Evolutionary conservation across 768 basidiomycete genomes (phyloP).

Genomic region (Roridomyces roridus): DNA sequence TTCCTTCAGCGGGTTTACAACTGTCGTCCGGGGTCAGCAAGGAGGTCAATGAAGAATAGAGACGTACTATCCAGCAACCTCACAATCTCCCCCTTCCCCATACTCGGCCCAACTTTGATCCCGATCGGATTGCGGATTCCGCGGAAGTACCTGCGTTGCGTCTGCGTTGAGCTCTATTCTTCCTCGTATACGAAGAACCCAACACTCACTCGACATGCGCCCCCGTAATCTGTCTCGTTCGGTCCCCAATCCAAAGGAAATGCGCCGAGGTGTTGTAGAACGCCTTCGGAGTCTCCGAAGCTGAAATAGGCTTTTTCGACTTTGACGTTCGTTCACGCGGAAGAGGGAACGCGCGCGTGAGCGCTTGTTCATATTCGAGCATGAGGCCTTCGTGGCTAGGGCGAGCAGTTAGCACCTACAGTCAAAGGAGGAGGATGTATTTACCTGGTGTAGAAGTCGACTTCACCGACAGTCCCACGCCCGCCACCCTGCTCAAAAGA

Average conservation of each 20-base stretch:
- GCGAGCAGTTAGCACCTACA: not conserved
- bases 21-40: conserved; percentile 41
- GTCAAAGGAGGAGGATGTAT: conserved; percentile 16
- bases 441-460: conserved; percentile 93
- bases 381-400: conserved; percentile 90
- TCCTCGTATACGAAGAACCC: too few relatives aligned
- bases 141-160: conserved; percentile 63
- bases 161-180: too few relatives aligned
- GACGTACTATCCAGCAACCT: conserved; percentile 74
- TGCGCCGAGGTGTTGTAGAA: conserved; percentile 93
- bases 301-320: not conserved
- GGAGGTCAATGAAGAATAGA: not conserved
- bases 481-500: conserved; percentile 78
- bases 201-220: conserved; percentile 79
- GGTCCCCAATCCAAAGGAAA: conserved; percentile 97
- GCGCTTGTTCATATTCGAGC: conserved; percentile 90
- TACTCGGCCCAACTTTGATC: conserved; percentile 93
- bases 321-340: conserved; percentile 28
- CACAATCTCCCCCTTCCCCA: conserved; percentile 80
- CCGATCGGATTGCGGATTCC: conserved; percentile 95
- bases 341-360: conserved; percentile 74
- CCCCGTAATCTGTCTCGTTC: conserved; percentile 89
- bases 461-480: conserved; percentile 77
- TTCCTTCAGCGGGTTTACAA: conserved; percentile 88
- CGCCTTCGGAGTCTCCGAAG: conserved; percentile 35